Evolutionary conservation across 2,329 filamentous ascomycete species (phyloP).

Genomic region (Emergomyces africanus): DNA sequence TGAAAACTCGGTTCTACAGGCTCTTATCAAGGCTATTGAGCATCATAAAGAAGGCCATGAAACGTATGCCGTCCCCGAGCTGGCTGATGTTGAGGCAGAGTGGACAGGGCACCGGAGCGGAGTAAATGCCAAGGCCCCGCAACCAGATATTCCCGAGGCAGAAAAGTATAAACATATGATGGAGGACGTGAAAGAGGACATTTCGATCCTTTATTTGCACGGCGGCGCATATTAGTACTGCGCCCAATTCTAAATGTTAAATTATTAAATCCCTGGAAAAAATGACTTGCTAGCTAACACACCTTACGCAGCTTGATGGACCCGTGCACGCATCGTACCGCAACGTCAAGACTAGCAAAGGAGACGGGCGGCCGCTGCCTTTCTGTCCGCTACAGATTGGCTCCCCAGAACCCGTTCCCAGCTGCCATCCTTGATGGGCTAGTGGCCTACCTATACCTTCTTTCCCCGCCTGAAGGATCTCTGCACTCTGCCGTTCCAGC

Average conservation of each 20-base stretch:
- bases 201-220: conserved; percentile 35
- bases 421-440: conserved; percentile 34
- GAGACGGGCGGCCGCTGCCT: conserved; percentile 28
- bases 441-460: conserved; percentile 35
- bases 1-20: conserved; percentile 31
- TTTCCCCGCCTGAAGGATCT: conserved; percentile 31
- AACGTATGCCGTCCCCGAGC: conserved; percentile 25
- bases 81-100: conserved; percentile 30
- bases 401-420: conserved; percentile 36
- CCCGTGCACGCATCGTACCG: conserved; percentile 29
- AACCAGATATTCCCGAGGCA: conserved; percentile 29
- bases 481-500: conserved; percentile 31
- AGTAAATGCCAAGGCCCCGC: conserved; percentile 24
- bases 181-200: conserved; percentile 26
- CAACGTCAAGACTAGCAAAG: conserved; percentile 27
- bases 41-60: conserved; percentile 26
- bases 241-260: conserved; percentile 7
- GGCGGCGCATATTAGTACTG: conserved; percentile 34
- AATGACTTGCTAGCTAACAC: background rate
- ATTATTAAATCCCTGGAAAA: background rate
- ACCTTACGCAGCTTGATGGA: conserved; percentile 28
- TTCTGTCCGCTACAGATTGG: conserved; percentile 35
- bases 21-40: conserved; percentile 28
- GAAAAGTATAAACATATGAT: conserved; percentile 31
- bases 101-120: conserved; percentile 34